These are phyloP conservation scores for Fusarium liriodendri DNA, from an alignment of 2,329 filamentous ascomycete genomes.

Conservation along the genomic window DNA sequence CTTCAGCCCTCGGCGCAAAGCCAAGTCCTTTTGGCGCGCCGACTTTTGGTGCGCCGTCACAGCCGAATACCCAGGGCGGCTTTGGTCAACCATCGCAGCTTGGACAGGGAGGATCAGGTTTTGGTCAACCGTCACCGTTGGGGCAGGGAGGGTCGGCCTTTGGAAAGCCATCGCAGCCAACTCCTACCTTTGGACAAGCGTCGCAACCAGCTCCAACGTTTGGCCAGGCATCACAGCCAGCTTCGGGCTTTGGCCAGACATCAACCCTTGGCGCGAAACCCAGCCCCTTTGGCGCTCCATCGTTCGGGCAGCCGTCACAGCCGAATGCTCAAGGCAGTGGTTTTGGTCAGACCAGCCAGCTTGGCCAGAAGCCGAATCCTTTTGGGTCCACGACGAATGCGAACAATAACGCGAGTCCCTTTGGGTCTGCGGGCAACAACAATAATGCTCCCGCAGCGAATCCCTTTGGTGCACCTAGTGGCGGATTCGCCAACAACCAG, in stretches of 20 bases:
- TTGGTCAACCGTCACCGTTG: background rate
- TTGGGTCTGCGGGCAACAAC: conserved; percentile 35
- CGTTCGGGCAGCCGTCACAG: conserved; percentile 51
- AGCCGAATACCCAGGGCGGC: background rate
- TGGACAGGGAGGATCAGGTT: background rate
- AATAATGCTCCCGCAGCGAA: conserved; percentile 40
- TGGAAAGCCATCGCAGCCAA: conserved; percentile 45
- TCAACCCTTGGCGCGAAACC: conserved; percentile 43
- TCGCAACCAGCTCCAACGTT: conserved; percentile 52
- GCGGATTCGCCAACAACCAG: conserved; percentile 23
- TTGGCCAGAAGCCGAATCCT: conserved; percentile 53
- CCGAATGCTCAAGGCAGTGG: conserved; percentile 38
- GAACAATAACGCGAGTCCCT: conserved; percentile 42
- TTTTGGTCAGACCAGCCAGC: conserved; percentile 51
- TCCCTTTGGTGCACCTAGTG: conserved; percentile 43
- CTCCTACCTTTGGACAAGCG: conserved; percentile 57
- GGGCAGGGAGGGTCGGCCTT: background rate
- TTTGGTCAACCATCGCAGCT: background rate
- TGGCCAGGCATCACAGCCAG: conserved; percentile 50
- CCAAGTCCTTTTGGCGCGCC: conserved; percentile 44
- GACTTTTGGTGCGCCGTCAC: background rate
- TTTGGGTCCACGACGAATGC: conserved; percentile 45
- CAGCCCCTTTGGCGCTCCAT: conserved; percentile 50
- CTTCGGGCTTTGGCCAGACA: conserved; percentile 50
- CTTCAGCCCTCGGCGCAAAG: conserved; percentile 47